Evolutionary conservation across 495 filamentous ascomycete genomes (phyloP).

Genomic region (Podospora tetraspora): DNA sequence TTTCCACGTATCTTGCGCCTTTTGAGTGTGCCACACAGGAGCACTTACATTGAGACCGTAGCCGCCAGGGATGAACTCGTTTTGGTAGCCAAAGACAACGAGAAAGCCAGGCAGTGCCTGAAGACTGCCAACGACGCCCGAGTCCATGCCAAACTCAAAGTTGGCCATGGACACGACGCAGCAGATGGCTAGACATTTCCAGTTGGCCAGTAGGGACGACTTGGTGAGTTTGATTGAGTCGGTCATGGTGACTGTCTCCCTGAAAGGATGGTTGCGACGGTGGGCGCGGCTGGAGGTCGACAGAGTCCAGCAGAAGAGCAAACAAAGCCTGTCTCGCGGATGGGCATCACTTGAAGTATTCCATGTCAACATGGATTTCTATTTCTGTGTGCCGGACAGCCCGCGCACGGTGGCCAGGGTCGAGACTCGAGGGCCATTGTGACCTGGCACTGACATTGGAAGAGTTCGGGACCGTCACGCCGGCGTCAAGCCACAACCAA

Average conservation of each 20-base stretch:
- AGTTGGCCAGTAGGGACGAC: constrained; percentile 31
- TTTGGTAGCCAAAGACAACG: constrained; percentile 30
- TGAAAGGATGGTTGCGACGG: background rate
- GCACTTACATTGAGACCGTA: constrained; percentile 10
- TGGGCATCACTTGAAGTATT: background rate
- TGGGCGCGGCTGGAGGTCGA: background rate
- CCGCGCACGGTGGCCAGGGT: background rate
- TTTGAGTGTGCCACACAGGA: no score
- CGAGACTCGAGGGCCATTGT: background rate
- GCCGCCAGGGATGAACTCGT: constrained; percentile 5
- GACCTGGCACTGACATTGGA: background rate
- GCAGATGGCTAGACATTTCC: constrained; percentile 35
- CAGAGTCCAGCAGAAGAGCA: background rate
- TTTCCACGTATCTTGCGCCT: no score
- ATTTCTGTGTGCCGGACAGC: background rate
- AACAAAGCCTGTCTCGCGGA: background rate
- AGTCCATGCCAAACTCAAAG: constrained; percentile 54
- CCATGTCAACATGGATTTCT: background rate
- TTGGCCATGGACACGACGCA: constrained; percentile 33
- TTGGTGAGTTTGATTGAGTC: background rate
- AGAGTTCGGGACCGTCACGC: background rate
- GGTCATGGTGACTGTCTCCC: background rate
- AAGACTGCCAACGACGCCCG: constrained; percentile 50
- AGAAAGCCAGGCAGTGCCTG: constrained; percentile 58
- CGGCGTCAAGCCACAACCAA: background rate